These are phyloP conservation scores for Neofusicoccum umdonicola DNA, from an alignment of 2,329 filamentous ascomycete genomes.

Conservation along the genomic window DNA sequence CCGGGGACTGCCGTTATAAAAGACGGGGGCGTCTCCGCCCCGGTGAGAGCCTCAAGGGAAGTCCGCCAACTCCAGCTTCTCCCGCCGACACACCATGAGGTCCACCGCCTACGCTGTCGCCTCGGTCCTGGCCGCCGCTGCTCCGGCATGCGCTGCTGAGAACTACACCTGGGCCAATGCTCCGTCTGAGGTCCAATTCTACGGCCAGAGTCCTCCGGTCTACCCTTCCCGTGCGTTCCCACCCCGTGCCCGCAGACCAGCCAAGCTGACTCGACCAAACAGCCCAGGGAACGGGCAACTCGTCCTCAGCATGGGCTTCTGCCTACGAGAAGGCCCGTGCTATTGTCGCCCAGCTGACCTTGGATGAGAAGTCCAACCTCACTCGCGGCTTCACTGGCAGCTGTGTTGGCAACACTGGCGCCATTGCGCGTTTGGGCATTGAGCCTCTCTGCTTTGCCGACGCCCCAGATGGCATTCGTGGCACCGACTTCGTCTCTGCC, in stretches of 20 bases:
- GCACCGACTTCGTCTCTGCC: constrained; percentile 31
- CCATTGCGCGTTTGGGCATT: constrained; percentile 36
- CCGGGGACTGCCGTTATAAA: constrained; percentile 1
- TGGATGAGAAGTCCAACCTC: constrained; percentile 44
- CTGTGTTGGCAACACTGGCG: constrained; percentile 37
- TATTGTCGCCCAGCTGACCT: constrained; percentile 40
- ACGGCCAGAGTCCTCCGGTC: constrained; percentile 30
- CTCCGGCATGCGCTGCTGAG: constrained; percentile 11
- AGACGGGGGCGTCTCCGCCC: background rate
- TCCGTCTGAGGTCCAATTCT: constrained; percentile 28
- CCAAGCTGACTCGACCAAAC: constrained; percentile 8
- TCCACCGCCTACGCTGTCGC: background rate
- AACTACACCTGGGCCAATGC: constrained; percentile 16
- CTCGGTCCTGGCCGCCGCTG: constrained; percentile 11
- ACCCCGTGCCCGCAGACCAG: no score
- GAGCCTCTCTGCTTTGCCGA: constrained; percentile 41
- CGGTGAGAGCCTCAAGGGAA: background rate
- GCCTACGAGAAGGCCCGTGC: constrained; percentile 37
- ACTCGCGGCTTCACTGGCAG: constrained; percentile 33
- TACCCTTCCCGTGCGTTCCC: constrained; percentile 29
- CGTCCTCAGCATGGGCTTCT: constrained; percentile 24
- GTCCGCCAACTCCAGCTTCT: background rate
- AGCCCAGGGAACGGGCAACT: constrained; percentile 26
- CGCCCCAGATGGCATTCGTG: constrained; percentile 34
- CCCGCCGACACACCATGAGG: constrained; percentile 2